Conservation (phyloP, 371 early-diverging fungal genomes). For the Mortierella sp. region DNA sequence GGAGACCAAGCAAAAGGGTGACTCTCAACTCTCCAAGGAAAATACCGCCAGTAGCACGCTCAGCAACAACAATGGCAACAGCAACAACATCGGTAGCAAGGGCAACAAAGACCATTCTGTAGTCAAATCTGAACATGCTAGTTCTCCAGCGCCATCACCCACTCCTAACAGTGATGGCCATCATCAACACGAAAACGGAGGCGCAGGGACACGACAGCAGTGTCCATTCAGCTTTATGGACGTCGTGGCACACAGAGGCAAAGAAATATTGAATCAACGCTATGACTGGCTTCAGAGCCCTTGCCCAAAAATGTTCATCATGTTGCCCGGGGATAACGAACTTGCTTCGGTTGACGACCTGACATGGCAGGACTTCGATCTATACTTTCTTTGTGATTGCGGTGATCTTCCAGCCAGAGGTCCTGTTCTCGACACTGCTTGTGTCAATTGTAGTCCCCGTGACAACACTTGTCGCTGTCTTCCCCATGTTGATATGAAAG, state of each 20-base stretch:
- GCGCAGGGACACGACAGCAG: background rate
- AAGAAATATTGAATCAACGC: slow-evolving; percentile 24
- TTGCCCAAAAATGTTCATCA: slow-evolving; percentile 33
- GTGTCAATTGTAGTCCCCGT: background rate
- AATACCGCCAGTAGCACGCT: background rate
- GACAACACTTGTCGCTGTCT: slow-evolving; percentile 6
- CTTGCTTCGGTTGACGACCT: background rate
- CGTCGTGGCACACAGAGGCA: slow-evolving; percentile 25
- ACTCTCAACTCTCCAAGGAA: too few relatives aligned
- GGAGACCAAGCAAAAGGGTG: background rate
- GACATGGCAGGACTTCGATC: slow-evolving; percentile 31
- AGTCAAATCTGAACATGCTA: background rate
- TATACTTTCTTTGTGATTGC: slow-evolving; percentile 44
- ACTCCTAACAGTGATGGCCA: background rate
- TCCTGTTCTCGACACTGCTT: background rate
- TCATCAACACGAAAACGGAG: slow-evolving; percentile 1
- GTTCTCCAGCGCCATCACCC: background rate
- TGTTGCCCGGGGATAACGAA: slow-evolving; percentile 22
- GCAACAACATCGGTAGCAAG: background rate
- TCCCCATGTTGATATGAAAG: slow-evolving; percentile 13
- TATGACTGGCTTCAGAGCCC: slow-evolving; percentile 44
- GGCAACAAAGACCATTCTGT: background rate
- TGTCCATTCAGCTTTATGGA: slow-evolving; percentile 18
- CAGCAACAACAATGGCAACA: background rate
- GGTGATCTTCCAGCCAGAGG: slow-evolving; percentile 17